A percentile compares a stretch with the other conserved stretches of the same genome.
Conservation (phyloP, 2,329 filamentous ascomycete genomes). For the Trichoderma pleuroti region DNA sequence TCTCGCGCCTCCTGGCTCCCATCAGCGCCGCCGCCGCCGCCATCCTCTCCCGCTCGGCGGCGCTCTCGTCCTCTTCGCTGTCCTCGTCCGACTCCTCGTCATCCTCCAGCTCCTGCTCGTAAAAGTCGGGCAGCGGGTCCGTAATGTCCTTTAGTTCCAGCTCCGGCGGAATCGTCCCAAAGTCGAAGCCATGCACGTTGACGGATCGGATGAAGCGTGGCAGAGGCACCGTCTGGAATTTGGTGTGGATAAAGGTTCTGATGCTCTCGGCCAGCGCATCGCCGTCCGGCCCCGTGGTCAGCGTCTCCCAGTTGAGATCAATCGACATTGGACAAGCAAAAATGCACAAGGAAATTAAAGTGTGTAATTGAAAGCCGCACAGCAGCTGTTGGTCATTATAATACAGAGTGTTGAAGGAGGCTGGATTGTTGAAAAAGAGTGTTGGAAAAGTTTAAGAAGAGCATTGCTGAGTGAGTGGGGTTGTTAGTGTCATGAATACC, state of each 20-base stretch:
- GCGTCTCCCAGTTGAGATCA: conserved; percentile 92
- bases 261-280: conserved; percentile 79
- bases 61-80: conserved; percentile 33
- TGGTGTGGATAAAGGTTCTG: conserved; percentile 89
- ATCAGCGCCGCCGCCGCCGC: conserved; percentile 15
- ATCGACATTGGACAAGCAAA: conserved; percentile 71
- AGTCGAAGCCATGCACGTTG: conserved; percentile 89
- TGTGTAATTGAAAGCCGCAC: not conserved
- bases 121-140: conserved; percentile 93
- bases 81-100: conserved; percentile 42
- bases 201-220: conserved; percentile 97
- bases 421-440: not conserved
- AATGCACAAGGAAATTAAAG: not conserved
- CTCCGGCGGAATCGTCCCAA: conserved; percentile 76
- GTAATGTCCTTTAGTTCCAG: conserved; percentile 96
- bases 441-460: not conserved
- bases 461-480: not conserved
- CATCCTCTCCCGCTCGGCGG: conserved; percentile 22
- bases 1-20: conserved; percentile 16
- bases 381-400: not conserved
- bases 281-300: conserved; percentile 87
- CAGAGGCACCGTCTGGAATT: conserved; percentile 86
- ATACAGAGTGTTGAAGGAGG: not conserved
- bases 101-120: conserved; percentile 70
- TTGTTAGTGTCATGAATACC: not conserved